Base-by-base conservation (phyloP, 2,329 filamentous ascomycete species). In the Drechslerella coelobrocha region DNA sequence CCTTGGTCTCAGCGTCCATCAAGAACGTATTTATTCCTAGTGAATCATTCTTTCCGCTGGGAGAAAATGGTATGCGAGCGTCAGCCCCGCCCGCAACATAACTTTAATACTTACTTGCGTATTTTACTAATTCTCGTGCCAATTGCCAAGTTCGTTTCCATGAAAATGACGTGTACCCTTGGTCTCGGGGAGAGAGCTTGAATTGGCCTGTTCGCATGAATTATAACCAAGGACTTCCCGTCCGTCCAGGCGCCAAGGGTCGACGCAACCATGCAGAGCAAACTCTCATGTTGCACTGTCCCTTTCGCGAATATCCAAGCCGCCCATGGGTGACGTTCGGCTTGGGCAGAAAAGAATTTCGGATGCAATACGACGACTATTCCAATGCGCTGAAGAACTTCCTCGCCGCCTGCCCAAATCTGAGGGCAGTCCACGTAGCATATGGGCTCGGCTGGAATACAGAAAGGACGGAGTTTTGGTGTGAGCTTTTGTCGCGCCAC, bases 21-120 rank as follows among this genome's bases (percentile, higher is more conserved):
- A 53, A 21, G 21, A 39, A 31, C 1, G 24, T 69, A 5, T 69
- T 62, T 26, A 24, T 69, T 3, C 57, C 57, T 1, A 69, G 65
- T 43, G 65, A 69, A 54, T 57, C 43, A 0, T 69, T 69, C 47
- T 69, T 57, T 34, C 65, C 65, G n/a, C 31, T 69, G 17, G 65
- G 57, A 24, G 52, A 59, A 54, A 39, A 59, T 31, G 57, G 65
- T 69, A 69, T 31, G 56, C 5, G 3, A 54, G 23, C n/a, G n/a
- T n/a, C n/a, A n/a, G n/a, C n/a, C n/a, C n/a, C n/a, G n/a, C n/a
- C n/a, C n/a, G n/a, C n/a, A n/a, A n/a, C n/a, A n/a, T n/a, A n/a
- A n/a, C n/a, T n/a, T n/a, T n/a, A n/a, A n/a, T n/a, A n/a, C n/a
- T n/a, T n/a, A n/a, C n/a, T n/a, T n/a, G n/a, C n/a, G n/a, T n/a